A percentile compares a stretch with the other conserved stretches of the same genome.
phyloP scores from a whole-genome alignment of 2,329 filamentous ascomycete species.

The Talaromyces sp. region DNA sequence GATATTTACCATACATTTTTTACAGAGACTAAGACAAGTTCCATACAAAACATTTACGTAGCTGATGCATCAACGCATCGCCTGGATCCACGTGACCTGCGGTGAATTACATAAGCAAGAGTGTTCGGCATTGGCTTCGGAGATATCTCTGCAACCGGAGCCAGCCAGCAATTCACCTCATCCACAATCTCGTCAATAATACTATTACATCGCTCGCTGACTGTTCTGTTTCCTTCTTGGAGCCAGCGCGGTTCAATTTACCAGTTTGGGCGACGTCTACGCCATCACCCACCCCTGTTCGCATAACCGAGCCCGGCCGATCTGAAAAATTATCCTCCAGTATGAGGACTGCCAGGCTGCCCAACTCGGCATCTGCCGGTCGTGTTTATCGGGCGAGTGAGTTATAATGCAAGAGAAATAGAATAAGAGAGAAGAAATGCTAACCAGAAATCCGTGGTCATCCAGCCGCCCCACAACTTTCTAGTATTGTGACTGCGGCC shows the following conservation, averaged over 20 bases:
- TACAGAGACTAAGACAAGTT: too few species aligned
- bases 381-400: conserved; percentile 9
- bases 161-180: not conserved
- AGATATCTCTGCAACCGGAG: not conserved
- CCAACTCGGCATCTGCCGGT: conserved; percentile 5
- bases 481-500: conserved; percentile 22
- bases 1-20: too few species aligned
- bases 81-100: too few species aligned
- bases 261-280: not conserved
- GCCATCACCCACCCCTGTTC: not conserved
- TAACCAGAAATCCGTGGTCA: not conserved
- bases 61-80: too few species aligned
- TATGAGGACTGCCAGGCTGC: conserved; percentile 11
- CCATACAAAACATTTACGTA: too few species aligned
- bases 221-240: not conserved
- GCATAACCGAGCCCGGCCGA: conserved; percentile 5
- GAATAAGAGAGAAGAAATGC: too few species aligned
- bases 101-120: not conserved
- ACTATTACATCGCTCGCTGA: not conserved
- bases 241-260: not conserved
- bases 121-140: not conserved
- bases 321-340: conserved; percentile 7
- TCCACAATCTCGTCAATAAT: not conserved
- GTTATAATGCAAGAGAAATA: not conserved
- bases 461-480: conserved; percentile 17